Evolutionary conservation across 1,284 basidiomycete species (phyloP).

Genomic region (Neonothopanus nambi): DNA sequence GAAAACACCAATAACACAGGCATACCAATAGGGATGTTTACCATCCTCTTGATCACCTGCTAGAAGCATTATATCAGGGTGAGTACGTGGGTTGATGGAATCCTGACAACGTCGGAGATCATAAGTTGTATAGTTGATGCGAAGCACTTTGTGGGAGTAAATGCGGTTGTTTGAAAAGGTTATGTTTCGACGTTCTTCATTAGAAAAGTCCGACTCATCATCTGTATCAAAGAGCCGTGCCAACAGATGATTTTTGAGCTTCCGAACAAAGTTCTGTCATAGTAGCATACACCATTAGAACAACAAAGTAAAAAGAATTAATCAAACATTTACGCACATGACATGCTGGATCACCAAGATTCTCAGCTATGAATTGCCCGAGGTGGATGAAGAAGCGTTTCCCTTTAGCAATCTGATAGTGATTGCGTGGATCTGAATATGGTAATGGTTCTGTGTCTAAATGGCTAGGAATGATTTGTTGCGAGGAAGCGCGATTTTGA

Average conservation of each 20-base stretch:
- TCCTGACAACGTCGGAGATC: constrained; percentile 24
- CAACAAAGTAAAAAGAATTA: not conserved
- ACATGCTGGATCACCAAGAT: not conserved
- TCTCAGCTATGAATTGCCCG: not conserved
- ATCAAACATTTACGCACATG: not conserved
- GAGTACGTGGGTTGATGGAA: constrained; percentile 20
- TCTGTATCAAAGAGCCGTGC: not conserved
- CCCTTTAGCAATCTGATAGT: constrained; percentile 20
- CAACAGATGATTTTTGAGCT: constrained; percentile 6
- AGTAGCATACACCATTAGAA: not conserved
- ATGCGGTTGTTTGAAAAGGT: constrained; percentile 16
- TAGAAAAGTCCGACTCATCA: not conserved
- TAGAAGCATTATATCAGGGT: constrained; percentile 24
- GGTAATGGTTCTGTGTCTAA: constrained; percentile 19
- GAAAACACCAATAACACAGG: constrained; percentile 33
- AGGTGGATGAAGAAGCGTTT: not conserved
- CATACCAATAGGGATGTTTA: constrained; percentile 35
- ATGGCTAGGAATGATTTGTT: constrained; percentile 8
- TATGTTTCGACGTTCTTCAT: constrained; percentile 2
- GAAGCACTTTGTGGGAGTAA: constrained; percentile 17
- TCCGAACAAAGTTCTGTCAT: constrained; percentile 10
- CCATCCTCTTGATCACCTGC: not conserved
- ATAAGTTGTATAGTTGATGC: constrained; percentile 26
- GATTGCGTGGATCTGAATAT: constrained; percentile 1
- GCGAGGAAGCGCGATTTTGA: not conserved